These are phyloP conservation scores for Candida namnaoensis DNA, from an alignment of 805 yeast genomes.

Conservation along the genomic window DNA sequence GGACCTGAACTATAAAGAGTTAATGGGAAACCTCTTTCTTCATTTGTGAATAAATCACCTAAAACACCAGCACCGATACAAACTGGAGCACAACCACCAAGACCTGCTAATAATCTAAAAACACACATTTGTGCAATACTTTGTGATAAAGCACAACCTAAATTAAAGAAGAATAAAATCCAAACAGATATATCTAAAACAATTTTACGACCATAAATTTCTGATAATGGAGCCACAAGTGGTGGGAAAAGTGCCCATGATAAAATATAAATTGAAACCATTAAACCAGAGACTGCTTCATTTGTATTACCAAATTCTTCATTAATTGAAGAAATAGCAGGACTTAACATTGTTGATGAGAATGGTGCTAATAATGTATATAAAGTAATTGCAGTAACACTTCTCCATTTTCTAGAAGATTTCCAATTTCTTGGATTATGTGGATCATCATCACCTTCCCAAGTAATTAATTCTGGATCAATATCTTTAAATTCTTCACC, in stretches of 20 bases:
- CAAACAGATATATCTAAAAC: constrained; percentile 44
- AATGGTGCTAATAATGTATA: constrained; percentile 55
- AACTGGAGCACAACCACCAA: constrained; percentile 60
- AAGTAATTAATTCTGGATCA: constrained; percentile 62
- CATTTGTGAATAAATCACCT: constrained; percentile 48
- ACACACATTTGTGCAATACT: constrained; percentile 48
- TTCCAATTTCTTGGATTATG: constrained; percentile 61
- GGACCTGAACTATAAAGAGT: constrained; percentile 44
- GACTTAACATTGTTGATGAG: constrained; percentile 55
- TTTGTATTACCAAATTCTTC: constrained; percentile 32
- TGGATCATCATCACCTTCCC: constrained; percentile 59
- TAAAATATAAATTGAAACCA: constrained; percentile 49
- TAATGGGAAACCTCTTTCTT: constrained; percentile 45
- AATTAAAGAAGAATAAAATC: constrained; percentile 37
- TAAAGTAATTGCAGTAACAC: constrained; percentile 37
- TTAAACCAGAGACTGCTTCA: constrained; percentile 31
- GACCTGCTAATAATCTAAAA: constrained; percentile 55
- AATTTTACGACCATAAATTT: constrained; percentile 45
- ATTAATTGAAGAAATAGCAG: constrained; percentile 44
- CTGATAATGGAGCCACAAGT: constrained; percentile 53
- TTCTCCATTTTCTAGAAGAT: constrained; percentile 26
- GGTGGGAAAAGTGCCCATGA: constrained; percentile 63
- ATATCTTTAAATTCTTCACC: constrained; percentile 45
- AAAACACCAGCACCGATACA: constrained; percentile 65
- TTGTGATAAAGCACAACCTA: constrained; percentile 52